Base-by-base conservation (phyloP, 192 early-diverging fungal genomes). In the Helicostylum pulchrum region DNA sequence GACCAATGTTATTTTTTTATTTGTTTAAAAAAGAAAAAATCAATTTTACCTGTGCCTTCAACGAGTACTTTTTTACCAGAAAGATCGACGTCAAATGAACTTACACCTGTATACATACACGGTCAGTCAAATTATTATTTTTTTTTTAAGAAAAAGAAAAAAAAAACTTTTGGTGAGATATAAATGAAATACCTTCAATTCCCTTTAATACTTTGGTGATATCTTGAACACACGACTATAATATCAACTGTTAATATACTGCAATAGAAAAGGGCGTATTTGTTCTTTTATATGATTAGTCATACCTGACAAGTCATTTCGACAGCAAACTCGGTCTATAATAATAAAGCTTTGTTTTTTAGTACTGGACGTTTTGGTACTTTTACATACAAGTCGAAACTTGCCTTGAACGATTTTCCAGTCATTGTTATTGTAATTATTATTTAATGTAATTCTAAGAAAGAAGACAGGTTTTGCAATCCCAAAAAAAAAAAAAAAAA, bases 241-340 rank as follows among this genome's bases (percentile, higher is more conserved):
- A 15, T 12, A 26, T 34, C 8, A 53, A 31, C 26, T 15, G 12
- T 48, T 17, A 48, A 12, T 48, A 48, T 15, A 2, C 0, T 15
- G 12, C 4, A 12, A 26, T 26, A 39, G 7, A 9, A 39, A 36
- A 39, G 36, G 4, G 36, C 1, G 1, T 10, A 3, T 39, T 56
- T 10, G 54, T 39, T 26, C 26, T 2, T 2, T 26, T 26, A 26
- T 26, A 26, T 9, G 34, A 19, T 39, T 21, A 21, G 10, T 57
- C 0, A 14, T 59, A 59, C 57, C 39, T 87, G 79, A 70, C 93
- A 95, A 15, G 88, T 86, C 88, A 95, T 87, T 73, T 92, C 85
- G 21, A 95, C 91, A 5, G 92, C 92, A 46, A 92, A 91, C 68
- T 95, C 89, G 2, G 89, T 83, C 79, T 87, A 65, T 32, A 9